Base-by-base conservation (phyloP, 345 rosid genomes). In the Populus davidiana region DNA sequence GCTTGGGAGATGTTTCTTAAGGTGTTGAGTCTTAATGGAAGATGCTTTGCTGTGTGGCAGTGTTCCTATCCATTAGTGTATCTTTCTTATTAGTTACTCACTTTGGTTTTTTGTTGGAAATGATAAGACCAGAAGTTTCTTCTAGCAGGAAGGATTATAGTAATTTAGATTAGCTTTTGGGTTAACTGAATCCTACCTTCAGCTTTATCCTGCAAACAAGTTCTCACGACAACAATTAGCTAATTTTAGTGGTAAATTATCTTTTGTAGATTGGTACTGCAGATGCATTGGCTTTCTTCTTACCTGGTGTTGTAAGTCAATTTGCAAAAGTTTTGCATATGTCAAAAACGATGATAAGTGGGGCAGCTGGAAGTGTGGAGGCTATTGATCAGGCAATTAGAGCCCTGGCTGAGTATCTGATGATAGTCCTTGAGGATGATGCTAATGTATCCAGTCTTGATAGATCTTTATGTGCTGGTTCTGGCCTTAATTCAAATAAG, bases 231-330 rank as follows among this genome's bases (percentile, higher is more conserved):
- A 20, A 52, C 81, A 54, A 5, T 69, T 72, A 27, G 67, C 65
- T 73, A 66, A 72, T 67, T 68, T 69, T 82, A 49, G 29, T 21
- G 21, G 38, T 73, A 25, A 33, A 63, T 56, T 77, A 50, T 65
- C 20, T 79, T 72, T 72, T 86, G 81, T 85, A 93, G 98, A 90
- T 95, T 75, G 98, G 98, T 64, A 85, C 86, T 78, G 91, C 98
- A 66, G 96, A 93, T 87, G 92, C 92, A 47, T 83, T 95, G 87
- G 97, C 94, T 78, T 95, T 92, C 91, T 95, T 92, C 82, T 86
- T 95, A 77, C 99, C 99, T 79, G 99, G 97, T 78, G 96, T 91
- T 76, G 89, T 93, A 75, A 93, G 98, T 85, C 97, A 95, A 78
- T 86, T 95, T 80, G 81, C 88, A 38, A 92, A 91, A 86, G 98